phyloP scores from a whole-genome alignment of 2,329 filamentous ascomycete genomes.

The Magnaporthiopsis rhizophila region DNA sequence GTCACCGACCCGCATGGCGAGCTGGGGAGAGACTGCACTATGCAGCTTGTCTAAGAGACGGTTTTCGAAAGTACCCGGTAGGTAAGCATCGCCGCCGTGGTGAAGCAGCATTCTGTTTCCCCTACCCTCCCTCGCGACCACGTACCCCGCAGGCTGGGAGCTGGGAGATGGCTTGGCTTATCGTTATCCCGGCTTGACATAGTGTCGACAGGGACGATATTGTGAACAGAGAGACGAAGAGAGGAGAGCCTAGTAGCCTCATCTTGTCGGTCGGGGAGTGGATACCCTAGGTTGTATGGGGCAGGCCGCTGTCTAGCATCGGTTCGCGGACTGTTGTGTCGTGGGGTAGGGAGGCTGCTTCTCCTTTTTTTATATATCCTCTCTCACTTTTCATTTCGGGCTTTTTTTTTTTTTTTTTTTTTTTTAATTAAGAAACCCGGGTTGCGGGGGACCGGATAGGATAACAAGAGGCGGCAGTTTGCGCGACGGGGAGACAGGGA shows the following conservation, averaged over 20 bases:
- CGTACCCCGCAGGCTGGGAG: conserved; percentile 3
- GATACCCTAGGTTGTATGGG: background rate
- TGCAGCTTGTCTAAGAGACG: conserved; percentile 1
- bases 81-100: background rate
- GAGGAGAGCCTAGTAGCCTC: background rate
- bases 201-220: background rate
- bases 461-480: too few relatives aligned
- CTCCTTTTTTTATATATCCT: background rate
- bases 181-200: background rate
- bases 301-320: background rate
- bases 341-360: background rate
- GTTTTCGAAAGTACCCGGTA: too few relatives aligned
- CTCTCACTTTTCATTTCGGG: too few relatives aligned
- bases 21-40: background rate
- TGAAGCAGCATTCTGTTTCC: background rate
- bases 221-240: background rate
- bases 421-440: too few relatives aligned
- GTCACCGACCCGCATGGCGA: conserved; percentile 6
- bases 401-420: too few relatives aligned
- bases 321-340: background rate
- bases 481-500: too few relatives aligned
- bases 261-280: background rate
- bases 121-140: too few relatives aligned
- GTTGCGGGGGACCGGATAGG: too few relatives aligned
- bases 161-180: background rate